Evolutionary conservation across 2,329 filamentous ascomycete species (phyloP), one percentile per base, ranked within the genome.

Genomic region (Alternaria dauci): DNA sequence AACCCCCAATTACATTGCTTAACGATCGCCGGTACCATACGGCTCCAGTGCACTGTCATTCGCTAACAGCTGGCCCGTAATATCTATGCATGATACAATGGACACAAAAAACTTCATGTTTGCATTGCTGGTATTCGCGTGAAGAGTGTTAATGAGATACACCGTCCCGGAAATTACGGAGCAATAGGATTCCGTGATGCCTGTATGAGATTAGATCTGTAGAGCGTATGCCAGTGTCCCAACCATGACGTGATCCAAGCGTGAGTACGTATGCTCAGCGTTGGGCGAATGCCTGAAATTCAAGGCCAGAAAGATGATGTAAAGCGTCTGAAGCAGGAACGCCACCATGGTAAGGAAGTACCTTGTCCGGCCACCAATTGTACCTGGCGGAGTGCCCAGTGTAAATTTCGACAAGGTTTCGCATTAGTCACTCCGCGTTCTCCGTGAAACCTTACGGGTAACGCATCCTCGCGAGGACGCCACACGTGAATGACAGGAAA

Each of bases 21-120:
- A 60, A 59, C 61, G 54, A 61, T 66, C 57, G 63, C 60, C 53
- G 41, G 14, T 62, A 52, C 50, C 18, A 57, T 58, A 61, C 58
- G 48, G 46, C 23, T 61, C 63, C 59, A 57, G 62, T 61, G 55
- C 63, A 58, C 59, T 58, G 47, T 59, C 59, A 61, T 68, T 68
- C 54, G 62, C 53, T 66, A 18, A 38, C 52, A 61, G 62, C 59
- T 67, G 69, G 63, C 50, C 66, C 69, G 59, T 34, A 43, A 52
- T 58, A 61, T 62, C 59, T 61, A 64, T 61, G 61, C 61, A 61
- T 56, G 61, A 56, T 62, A 47, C 58, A 39, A 52, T 61, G 62
- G 61, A 53, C 41, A 59, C 53, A 50, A 61, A 61, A 60, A 58
- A 47, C 58, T 36, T 58, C 39, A 44, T 58, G 51, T 53, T 58